Evolutionary conservation across 805 yeast species (phyloP), one percentile per base, ranked within the genome.

Genomic region (Candida mattraensis): DNA sequence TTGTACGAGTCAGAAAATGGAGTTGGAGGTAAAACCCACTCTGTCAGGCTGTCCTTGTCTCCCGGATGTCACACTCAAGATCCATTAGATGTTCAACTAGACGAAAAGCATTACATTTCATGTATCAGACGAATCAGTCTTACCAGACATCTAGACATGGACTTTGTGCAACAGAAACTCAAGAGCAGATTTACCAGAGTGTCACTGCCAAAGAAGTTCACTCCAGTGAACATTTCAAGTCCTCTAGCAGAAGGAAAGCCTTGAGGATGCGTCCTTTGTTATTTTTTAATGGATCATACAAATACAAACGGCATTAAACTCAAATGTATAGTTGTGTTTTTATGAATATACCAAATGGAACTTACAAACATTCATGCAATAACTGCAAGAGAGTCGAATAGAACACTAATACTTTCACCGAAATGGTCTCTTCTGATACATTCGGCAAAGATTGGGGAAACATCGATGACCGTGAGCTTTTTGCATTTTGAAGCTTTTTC

Each of bases 1-100:
- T 65, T 93, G 18, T 93, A 88, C 60, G 98, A 93, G 60, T 79
- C 78, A 19, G 93, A 85, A 46, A 72, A 76, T 22, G 67, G 73
- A 23, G 69, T 74, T 7, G 81, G 83, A 7, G 80, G 78, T 35
- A 86, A 87, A 61, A 83, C 85, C 53, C 96, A 91, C 58, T 83
- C 96, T 5, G 83, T 93, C 37, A 74, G 98, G 53, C 72, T 93
- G 42, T 83, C 91, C n/a, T 71, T 93, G 50, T 85, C 96, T 5
- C 98, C 99, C 1, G 99, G 99, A 14, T 93, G 99, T 62, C 97
- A 93, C 63, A 89, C 98, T 0, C 95, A 88, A 54, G 96, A 91
- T 61, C 99, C 99, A 18, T 71, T 93, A 46, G 99, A 93, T 63
- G 95, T 94, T 29, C 96, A 91, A 61, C 70, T 93, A 30, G 99